Percentiles rank a stretch among this genome's conserved stretches.
phyloP scores from a whole-genome alignment of 2,329 filamentous ascomycete genomes.

The Orbilia brochopaga region DNA sequence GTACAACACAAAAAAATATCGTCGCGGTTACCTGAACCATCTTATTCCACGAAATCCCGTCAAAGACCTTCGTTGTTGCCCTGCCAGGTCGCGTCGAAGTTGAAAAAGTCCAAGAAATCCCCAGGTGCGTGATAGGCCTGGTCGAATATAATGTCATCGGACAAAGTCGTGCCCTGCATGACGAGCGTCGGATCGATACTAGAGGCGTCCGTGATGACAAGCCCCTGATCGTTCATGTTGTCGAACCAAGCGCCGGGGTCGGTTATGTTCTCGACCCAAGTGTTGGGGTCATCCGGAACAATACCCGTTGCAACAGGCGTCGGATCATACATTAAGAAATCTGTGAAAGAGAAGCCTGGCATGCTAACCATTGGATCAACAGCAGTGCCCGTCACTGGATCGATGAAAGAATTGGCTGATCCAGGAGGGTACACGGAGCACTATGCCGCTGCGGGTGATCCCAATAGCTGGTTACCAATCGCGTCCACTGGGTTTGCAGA shows the following conservation, averaged over 20 bases:
- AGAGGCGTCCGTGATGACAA: too few species aligned
- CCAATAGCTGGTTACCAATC: conserved; percentile 8
- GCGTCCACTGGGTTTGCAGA: not conserved
- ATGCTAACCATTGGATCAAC: too few species aligned
- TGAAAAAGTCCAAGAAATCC: not conserved
- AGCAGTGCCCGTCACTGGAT: not conserved
- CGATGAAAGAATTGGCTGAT: not conserved
- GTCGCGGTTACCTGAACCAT: conserved; percentile 12
- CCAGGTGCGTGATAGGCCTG: not conserved
- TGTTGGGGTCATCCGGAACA: too few species aligned
- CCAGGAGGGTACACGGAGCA: not conserved
- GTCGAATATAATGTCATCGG: not conserved
- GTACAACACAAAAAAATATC: conserved; percentile 1
- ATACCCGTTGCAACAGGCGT: too few species aligned
- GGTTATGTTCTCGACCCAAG: too few species aligned
- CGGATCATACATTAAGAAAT: too few species aligned
- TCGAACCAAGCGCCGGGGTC: too few species aligned
- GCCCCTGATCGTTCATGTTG: too few species aligned
- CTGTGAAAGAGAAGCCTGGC: too few species aligned
- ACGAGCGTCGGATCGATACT: too few species aligned
- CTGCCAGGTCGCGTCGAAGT: not conserved
- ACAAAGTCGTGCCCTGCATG: too few species aligned
- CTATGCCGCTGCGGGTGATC: conserved; percentile 18
- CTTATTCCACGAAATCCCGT: not conserved
- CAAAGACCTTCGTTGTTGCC: not conserved